Conservation (phyloP, 2,329 filamentous ascomycete genomes). For the Neocucurbitaria cava region DNA sequence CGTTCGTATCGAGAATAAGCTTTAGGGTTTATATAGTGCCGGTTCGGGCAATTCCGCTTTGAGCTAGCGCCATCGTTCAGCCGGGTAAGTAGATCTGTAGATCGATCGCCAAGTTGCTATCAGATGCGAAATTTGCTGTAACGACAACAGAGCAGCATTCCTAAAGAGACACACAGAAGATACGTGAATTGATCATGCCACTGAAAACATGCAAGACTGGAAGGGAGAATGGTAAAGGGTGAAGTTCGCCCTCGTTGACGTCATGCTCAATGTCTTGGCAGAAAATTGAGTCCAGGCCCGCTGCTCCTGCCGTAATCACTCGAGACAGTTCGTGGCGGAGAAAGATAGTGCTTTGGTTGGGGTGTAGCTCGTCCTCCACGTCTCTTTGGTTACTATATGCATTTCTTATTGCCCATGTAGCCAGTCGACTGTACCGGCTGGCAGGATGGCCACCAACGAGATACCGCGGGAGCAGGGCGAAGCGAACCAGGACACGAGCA, state of each 20-base stretch:
- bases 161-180: too few relatives aligned
- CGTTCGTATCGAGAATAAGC: too few relatives aligned
- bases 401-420: neutral
- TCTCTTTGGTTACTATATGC: neutral
- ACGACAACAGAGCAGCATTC: neutral
- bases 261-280: slow-evolving; percentile 1
- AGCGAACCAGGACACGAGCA: neutral
- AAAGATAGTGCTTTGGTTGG: neutral
- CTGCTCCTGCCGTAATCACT: slow-evolving; percentile 5
- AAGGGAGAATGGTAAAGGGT: too few relatives aligned
- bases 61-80: neutral
- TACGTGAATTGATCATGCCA: too few relatives aligned
- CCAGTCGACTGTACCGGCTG: neutral
- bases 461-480: neutral
- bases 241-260: neutral
- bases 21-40: too few relatives aligned
- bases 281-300: slow-evolving; percentile 3
- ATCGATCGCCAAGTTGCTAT: neutral
- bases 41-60: neutral
- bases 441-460: neutral
- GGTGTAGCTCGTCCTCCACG: neutral
- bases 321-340: neutral
- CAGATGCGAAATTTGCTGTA: neutral
- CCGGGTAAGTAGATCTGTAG: neutral
- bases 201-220: too few relatives aligned